Base-by-base conservation (phyloP, 2,329 filamentous ascomycete species). In the Byssoonygena ceratinophila region DNA sequence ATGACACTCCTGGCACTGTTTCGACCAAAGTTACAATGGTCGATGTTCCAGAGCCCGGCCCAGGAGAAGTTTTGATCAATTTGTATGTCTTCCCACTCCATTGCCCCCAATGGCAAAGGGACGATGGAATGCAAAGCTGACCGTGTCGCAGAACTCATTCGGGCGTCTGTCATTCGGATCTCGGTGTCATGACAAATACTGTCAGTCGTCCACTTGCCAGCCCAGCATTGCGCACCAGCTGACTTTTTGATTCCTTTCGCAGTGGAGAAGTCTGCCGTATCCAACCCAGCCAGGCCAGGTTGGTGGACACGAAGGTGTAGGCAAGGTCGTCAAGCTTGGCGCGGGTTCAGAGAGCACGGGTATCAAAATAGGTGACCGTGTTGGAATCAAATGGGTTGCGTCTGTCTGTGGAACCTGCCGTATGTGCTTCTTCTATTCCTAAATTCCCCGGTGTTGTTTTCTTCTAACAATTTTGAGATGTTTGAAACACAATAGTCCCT, bases 271-370 rank as follows among this genome's bases (percentile, higher is more conserved):
- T 9, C 74, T 85, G 1, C 80, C 80, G 1, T 71, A 70, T 57
- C 79, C 77, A 32, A 83, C 80, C 6, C 76, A 75, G 61, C 65
- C 74, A 34, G 79, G 79, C 8, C 82, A 84, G 64, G 75, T 84
- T 3, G 83, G 83, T 39, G 83, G 83, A 3, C 83, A 86, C 61
- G 83, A 86, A 66, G 83, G 83, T 16, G 78, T 85, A 1, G 80
- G 80, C 39, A 76, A 75, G 49, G 72, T 86, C 29, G 80, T 83
- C 39, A 82, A 83, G 62, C 70, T 86, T 55, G 83, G 83, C 0
- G 72, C 81, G 0, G 79, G 77, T 6, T 72, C 77, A 18, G 78
- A 82, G 47, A 64, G 60, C 34, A 71, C 76, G 1, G 74, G 72
- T 4, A 69, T 85, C 32, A 82, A 82, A 59, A 61, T 84, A n/a